Conservation (phyloP, 2,329 filamentous ascomycete species). For the Paecilomyces fulvus region DNA sequence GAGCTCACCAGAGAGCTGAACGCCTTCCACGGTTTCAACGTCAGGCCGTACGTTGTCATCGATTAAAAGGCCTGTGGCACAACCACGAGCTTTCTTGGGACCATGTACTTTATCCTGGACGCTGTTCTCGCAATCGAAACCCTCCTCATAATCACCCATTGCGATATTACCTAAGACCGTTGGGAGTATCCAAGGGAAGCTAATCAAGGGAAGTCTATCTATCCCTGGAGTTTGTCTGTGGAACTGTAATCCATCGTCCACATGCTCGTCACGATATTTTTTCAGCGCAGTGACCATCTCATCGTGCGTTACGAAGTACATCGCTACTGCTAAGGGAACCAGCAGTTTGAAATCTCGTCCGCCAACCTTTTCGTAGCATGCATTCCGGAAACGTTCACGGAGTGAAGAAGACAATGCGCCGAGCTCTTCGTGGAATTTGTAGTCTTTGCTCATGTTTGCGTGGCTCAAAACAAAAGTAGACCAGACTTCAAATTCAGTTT, state of each 20-base stretch:
- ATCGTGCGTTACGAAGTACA: conserved; percentile 74
- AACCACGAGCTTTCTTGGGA: not conserved
- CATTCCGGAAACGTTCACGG: conserved; percentile 58
- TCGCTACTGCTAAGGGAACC: conserved; percentile 69
- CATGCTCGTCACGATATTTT: conserved; percentile 34
- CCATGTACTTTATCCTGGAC: conserved; percentile 1
- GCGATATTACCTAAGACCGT: conserved; percentile 64
- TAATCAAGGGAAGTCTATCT: conserved; percentile 67
- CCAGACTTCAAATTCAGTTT: conserved; percentile 87
- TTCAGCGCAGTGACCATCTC: conserved; percentile 55
- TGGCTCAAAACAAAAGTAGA: conserved; percentile 74
- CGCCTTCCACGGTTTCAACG: conserved; percentile 23
- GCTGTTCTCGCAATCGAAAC: not conserved
- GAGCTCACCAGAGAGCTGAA: conserved; percentile 26
- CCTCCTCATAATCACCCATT: conserved; percentile 28
- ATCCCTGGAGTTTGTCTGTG: conserved; percentile 8
- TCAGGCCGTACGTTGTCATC: conserved; percentile 4
- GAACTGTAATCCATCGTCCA: conserved; percentile 5
- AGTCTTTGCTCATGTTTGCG: conserved; percentile 64
- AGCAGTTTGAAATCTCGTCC: conserved; percentile 51
- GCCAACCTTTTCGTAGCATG: conserved; percentile 59
- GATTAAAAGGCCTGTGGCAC: not conserved
- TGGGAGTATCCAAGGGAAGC: conserved; percentile 87
- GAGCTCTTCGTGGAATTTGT: conserved; percentile 80
- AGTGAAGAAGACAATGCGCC: conserved; percentile 58